Conservation (phyloP, 208 protist genomes). For the Acanthamoeba healyi region DNA sequence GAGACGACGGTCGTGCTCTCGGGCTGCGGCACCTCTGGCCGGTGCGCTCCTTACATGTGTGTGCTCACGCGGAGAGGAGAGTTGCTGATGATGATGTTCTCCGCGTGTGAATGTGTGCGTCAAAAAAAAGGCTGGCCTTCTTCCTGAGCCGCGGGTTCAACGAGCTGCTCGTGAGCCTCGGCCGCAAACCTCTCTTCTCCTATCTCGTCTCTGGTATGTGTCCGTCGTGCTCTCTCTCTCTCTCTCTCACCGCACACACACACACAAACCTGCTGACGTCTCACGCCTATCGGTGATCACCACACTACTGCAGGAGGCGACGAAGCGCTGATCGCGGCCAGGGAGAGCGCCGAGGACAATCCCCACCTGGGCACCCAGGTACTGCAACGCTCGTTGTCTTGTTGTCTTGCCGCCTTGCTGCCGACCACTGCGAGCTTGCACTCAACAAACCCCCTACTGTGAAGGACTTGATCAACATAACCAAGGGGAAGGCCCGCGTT, state of each 20-base stretch:
- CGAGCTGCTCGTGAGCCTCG: background rate
- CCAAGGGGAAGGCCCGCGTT: constrained; percentile 17
- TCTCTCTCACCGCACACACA: background rate
- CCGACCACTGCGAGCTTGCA: background rate
- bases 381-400: background rate
- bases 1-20: constrained; percentile 8
- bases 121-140: background rate
- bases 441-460: background rate
- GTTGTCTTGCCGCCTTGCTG: background rate
- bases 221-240: background rate
- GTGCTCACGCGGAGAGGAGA: no score
- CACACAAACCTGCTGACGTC: no score
- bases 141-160: constrained; percentile 61
- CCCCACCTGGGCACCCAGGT: constrained; percentile 1
- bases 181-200: background rate
- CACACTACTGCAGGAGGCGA: constrained; percentile 23
- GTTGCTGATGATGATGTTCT: no score
- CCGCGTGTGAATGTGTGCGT: background rate
- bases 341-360: constrained; percentile 59
- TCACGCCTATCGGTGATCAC: background rate
- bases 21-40: constrained; percentile 43
- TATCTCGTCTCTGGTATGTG: constrained; percentile 49
- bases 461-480: background rate
- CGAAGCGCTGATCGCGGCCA: constrained; percentile 1
- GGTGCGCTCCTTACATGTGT: background rate